Conservation (phyloP, 2,329 filamentous ascomycete species). For the Didymella glomerata region DNA sequence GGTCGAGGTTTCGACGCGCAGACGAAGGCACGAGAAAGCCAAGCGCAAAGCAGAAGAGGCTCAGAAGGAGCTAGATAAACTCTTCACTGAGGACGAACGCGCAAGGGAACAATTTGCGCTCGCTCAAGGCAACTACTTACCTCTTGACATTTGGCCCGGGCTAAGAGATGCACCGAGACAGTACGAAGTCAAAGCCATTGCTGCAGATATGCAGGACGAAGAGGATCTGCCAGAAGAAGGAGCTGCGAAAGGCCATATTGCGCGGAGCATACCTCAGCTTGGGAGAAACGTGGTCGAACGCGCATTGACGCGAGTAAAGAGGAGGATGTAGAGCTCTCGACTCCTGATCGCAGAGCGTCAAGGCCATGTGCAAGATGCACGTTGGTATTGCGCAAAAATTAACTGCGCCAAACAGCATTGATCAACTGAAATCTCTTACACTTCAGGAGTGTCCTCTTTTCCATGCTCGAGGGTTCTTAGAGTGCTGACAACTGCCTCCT, state of each 20-base stretch:
- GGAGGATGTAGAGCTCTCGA: slow-evolving; percentile 39
- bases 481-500: too few species aligned
- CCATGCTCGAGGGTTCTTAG: too few species aligned
- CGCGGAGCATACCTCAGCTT: slow-evolving; percentile 47
- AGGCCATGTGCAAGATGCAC: not conserved
- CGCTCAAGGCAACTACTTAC: slow-evolving; percentile 85
- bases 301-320: slow-evolving; percentile 48
- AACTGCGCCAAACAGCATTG: not conserved
- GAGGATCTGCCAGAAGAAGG: slow-evolving; percentile 24
- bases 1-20: slow-evolving; percentile 81
- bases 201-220: slow-evolving; percentile 26
- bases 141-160: slow-evolving; percentile 85
- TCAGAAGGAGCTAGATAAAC: slow-evolving; percentile 75
- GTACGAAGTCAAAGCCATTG: slow-evolving; percentile 45
- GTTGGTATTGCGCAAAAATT: not conserved
- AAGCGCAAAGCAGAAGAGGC: slow-evolving; percentile 79
- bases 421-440: not conserved
- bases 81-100: slow-evolving; percentile 74
- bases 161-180: slow-evolving; percentile 45
- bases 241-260: slow-evolving; percentile 24
- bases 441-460: not conserved
- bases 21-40: slow-evolving; percentile 76
- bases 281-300: slow-evolving; percentile 48
- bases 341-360: not conserved
- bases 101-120: slow-evolving; percentile 80